Base-by-base conservation (phyloP, 176 grass and related monocot genomes). In the Themeda triandra region DNA sequence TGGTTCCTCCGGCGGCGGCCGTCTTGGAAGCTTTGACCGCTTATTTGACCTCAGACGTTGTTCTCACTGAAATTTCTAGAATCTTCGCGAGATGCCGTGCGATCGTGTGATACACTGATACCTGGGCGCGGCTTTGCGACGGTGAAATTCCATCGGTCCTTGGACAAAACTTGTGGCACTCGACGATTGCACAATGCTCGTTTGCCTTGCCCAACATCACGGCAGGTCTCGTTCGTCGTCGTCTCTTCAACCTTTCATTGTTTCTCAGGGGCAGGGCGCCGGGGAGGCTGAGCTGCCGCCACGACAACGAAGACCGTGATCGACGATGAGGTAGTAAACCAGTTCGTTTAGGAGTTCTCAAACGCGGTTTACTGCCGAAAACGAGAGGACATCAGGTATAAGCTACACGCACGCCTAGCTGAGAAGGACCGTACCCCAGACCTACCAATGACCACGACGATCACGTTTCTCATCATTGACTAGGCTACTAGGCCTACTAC, bases 1-100 rank as follows among this genome's bases (percentile, higher is more conserved):
- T 9, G 30, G 62, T 40, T 31, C 49, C 68, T 87, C 69, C 80
- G 89, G 75, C 84, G 84, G 89, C 89, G 46, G 75, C 66, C 6
- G 13, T 45, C 68, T 44, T 39, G 63, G 25, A 89, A 56, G 28
- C 13, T 69, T 83, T 68, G 68, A 75, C 33, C 17, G 44, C 27
- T 65, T 6, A 19, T n/a, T 78, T 62, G 84, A 19, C 53, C 39
- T 27, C 5, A 4, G n/a, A n/a, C 32, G 15, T 49, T 39, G 23
- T 56, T 36, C 56, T 32, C 19, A 1, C 23, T 3, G 12, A 40
- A 48, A 13, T 66, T 83, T 83, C 67, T 13, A 41, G 64, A 86
- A 90, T 10, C 3, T 78, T 82, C 54, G 0, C 0, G 13, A 1
- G 23, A 30, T 31, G 33, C n/a, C 37, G 46, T 62, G 36, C 64